Base-by-base conservation (phyloP, 306 rosid genomes). In the Vigna trinervia region DNA sequence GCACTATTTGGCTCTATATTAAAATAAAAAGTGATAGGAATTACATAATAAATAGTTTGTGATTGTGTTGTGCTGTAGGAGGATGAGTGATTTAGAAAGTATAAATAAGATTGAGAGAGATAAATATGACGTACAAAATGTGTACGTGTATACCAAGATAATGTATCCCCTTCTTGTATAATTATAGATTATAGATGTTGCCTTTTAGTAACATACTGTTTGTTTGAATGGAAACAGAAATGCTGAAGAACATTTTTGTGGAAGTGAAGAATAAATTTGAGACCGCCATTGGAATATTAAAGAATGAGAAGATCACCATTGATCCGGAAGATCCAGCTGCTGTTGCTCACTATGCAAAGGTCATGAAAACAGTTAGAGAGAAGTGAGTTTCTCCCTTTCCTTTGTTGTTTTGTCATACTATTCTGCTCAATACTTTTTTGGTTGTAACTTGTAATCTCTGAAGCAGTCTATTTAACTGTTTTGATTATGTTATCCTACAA, bases 301-400 rank as follows among this genome's bases (percentile, higher is more conserved):
- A 86, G 69, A 87, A 81, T 58, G 99, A 95, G 84, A 95, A 95
- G 92, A 89, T 95, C 87, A 95, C 94, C 78, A 89, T 95, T 2
- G 97, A 83, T 80, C 96, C 99, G 1, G 86, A 92, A 32, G 97
- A 92, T 81, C 89, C 92, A 45, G 91, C 96, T 79, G 96, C 97
- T 22, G 99, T 95, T 61, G 43, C 96, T 87, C 91, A 89, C 6
- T 95, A 92, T 71, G 89, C 94, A 1, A 87, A 82, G n/a, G 91
- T 95, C 92, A 92, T 92, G 97, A 92, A 88, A 83, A 85, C 90
- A 26, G 77, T 92, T 30, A 82, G 97, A 82, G 88, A 92, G 80
- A 92, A 92, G 99, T 95, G 72, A 88, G 97, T 78, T 74, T 78
- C 80, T 81, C 63, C 52, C 79, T 63, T 74, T 47, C 75, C 76